phyloP scores from a whole-genome alignment of 768 basidiomycete species.

The Peribolospora kevripleyi region DNA sequence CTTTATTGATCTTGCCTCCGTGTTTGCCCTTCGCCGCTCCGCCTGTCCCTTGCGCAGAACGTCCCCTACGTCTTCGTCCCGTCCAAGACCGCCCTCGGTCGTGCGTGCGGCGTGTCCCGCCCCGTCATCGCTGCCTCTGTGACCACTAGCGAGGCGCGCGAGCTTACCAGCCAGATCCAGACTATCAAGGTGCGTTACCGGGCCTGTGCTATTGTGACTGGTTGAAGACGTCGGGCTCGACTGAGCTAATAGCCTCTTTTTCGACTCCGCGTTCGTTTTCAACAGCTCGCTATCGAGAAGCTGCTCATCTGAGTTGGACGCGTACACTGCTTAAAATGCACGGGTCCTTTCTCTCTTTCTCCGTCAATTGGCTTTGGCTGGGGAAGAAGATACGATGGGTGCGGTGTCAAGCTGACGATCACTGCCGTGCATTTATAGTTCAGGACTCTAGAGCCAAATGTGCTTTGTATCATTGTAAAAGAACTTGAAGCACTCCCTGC shows the following conservation, averaged over 20 bases:
- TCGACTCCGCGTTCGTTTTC: background rate
- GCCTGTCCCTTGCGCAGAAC: slow-evolving; percentile 32
- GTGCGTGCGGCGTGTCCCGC: slow-evolving; percentile 83
- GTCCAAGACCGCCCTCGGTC: slow-evolving; percentile 80
- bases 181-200: slow-evolving; percentile 40
- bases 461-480: no score
- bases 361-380: no score
- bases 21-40: background rate
- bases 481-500: no score
- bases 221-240: slow-evolving; percentile 20
- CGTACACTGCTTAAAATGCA: no score
- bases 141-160: slow-evolving; percentile 84
- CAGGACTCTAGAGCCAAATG: no score
- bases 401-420: no score
- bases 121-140: slow-evolving; percentile 88
- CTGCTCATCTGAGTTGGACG: slow-evolving; percentile 3
- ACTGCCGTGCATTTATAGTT: no score
- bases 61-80: slow-evolving; percentile 90
- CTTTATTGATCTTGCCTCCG: background rate
- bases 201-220: slow-evolving; percentile 21
- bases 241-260: background rate
- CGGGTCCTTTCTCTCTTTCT: no score
- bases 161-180: slow-evolving; percentile 67
- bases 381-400: no score
- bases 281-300: slow-evolving; percentile 6